Percentiles rank a stretch among this genome's conserved stretches.
These are phyloP conservation scores for Pogostemon cablin DNA, from an alignment of 257 asterid species.

Conservation along the genomic window DNA sequence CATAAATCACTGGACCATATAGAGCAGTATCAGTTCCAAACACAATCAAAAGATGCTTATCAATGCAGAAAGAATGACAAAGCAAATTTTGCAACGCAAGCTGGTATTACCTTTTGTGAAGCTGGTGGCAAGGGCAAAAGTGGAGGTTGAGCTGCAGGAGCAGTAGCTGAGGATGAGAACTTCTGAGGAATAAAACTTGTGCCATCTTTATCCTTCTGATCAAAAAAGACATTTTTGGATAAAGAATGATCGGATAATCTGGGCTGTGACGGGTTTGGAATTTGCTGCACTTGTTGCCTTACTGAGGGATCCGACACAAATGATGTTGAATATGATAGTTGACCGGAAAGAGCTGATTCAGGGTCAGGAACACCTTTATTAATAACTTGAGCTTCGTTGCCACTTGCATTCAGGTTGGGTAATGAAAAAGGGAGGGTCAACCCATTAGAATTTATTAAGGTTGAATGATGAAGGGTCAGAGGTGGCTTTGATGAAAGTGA, in stretches of 20 bases:
- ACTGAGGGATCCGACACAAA: constrained; percentile 41
- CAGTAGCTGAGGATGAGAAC: constrained; percentile 37
- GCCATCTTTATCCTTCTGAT: constrained; percentile 46
- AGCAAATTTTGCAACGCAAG: not conserved
- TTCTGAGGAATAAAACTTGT: constrained; percentile 38
- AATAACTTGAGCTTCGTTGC: constrained; percentile 40
- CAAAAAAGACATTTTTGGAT: constrained; percentile 36
- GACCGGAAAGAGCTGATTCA: constrained; percentile 36
- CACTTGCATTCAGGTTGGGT: constrained; percentile 46
- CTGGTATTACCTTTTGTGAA: constrained; percentile 52
- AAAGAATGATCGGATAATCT: constrained; percentile 45
- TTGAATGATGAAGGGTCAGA: constrained; percentile 43
- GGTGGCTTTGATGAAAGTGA: constrained; percentile 41
- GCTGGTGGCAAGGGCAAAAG: constrained; percentile 65
- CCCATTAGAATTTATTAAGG: constrained; percentile 41
- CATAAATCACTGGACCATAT: not conserved
- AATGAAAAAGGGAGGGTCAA: constrained; percentile 41
- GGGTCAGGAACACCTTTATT: constrained; percentile 43
- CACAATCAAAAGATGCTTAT: not conserved
- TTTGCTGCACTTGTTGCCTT: constrained; percentile 45
- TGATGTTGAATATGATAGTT: constrained; percentile 45
- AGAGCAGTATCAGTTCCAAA: not conserved
- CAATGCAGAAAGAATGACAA: not conserved
- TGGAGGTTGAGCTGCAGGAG: constrained; percentile 55
- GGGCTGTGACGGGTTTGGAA: constrained; percentile 56